Conservation (phyloP, 768 basidiomycete species). For the Glaciozyma antarctica region DNA sequence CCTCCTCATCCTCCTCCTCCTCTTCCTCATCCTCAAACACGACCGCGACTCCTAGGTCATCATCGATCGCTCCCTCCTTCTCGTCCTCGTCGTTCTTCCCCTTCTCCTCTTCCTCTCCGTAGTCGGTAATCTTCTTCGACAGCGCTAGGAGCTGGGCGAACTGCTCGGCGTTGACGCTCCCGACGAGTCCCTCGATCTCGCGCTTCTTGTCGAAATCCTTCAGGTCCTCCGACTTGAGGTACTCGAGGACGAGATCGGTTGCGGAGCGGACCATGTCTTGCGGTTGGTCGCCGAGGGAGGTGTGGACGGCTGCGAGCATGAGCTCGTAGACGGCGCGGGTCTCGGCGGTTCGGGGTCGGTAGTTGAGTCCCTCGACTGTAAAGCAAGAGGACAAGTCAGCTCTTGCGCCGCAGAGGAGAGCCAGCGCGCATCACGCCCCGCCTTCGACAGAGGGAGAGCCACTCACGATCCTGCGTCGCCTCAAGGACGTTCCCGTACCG, state of each 20-base stretch:
- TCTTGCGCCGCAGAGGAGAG: neutral
- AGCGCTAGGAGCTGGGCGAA: conserved; percentile 76
- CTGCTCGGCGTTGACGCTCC: conserved; percentile 56
- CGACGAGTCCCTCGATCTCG: conserved; percentile 71
- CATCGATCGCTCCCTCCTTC: conserved; percentile 79
- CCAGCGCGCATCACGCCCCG: neutral
- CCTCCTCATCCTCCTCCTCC: conserved; percentile 75
- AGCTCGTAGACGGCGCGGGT: conserved; percentile 91
- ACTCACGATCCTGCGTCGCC: conserved; percentile 61
- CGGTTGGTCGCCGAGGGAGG: conserved; percentile 78
- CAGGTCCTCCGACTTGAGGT: conserved; percentile 66
- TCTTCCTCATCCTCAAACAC: conserved; percentile 96
- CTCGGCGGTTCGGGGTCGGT: conserved; percentile 86
- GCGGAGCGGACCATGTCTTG: conserved; percentile 93
- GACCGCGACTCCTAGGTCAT: conserved; percentile 93
- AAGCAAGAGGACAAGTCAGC: neutral
- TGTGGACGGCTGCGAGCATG: conserved; percentile 70
- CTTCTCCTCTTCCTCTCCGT: conserved; percentile 68
- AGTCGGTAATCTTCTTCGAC: conserved; percentile 93
- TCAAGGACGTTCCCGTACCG: conserved; percentile 82
- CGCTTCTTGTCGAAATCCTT: conserved; percentile 98
- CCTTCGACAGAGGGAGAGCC: neutral
- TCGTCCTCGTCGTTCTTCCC: conserved; percentile 64
- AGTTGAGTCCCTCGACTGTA: conserved; percentile 73
- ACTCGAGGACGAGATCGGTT: conserved; percentile 81